These are phyloP conservation scores for Tricholoma bakamatsutake DNA, from an alignment of 768 basidiomycete species.

Conservation along the genomic window DNA sequence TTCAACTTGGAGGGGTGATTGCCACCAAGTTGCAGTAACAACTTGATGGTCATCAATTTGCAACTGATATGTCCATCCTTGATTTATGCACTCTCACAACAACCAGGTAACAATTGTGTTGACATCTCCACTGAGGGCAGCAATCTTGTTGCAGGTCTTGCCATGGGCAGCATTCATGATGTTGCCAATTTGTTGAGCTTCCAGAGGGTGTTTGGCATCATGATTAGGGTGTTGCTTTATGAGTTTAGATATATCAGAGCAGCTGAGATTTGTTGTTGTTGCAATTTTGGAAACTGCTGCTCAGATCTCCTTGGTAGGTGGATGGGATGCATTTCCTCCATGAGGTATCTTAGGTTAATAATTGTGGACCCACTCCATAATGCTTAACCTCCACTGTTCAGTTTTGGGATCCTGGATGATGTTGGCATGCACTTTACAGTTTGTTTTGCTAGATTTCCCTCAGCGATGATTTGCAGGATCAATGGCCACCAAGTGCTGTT, in stretches of 20 bases:
- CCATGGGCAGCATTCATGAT: conserved; percentile 7
- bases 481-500: background rate
- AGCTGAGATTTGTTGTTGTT: conserved; percentile 9
- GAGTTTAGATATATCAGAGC: conserved; percentile 11
- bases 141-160: conserved; percentile 13
- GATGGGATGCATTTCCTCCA: conserved; percentile 10
- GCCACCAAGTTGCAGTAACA: conserved; percentile 24
- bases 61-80: background rate
- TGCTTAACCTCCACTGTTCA: conserved; percentile 10
- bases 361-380: conserved; percentile 18
- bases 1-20: conserved; percentile 21
- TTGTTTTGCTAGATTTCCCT: conserved; percentile 11
- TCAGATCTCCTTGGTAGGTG: conserved; percentile 17
- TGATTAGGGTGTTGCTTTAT: conserved; percentile 1
- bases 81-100: background rate
- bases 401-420: conserved; percentile 1
- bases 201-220: conserved; percentile 12
- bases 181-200: conserved; percentile 28
- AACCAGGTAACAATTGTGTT: conserved; percentile 18
- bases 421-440: conserved; percentile 20
- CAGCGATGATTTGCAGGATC: conserved; percentile 15
- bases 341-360: conserved; percentile 17
- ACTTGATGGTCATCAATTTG: background rate
- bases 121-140: conserved; percentile 22
- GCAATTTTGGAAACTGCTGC: conserved; percentile 7